Evolutionary conservation across 179 eudicot genomes (phyloP), one percentile per base, ranked within the genome.

Genomic region (Patellifolia procumbens): DNA sequence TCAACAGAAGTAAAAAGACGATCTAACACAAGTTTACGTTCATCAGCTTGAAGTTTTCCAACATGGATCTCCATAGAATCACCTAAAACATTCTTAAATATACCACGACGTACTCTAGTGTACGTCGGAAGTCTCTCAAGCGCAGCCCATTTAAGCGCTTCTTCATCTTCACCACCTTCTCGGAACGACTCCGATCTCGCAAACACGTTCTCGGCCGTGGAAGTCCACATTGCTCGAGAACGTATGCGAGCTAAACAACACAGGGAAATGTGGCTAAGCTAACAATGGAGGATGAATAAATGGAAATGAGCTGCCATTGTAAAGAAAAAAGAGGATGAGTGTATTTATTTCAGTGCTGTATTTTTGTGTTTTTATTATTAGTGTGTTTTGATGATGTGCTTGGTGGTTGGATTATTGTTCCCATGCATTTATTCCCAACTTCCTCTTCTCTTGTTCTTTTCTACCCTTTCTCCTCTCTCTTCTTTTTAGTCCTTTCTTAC

Each of bases 91-190:
- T 87, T 86, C 72, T 77, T 71, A 63, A 94, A 89, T 3, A 94
- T 81, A 15, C 97, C 98, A 39, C 85, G 81, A 64, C 98, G 79
- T 0, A 94, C 94, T 16, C 98, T 85, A 28, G 76, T 63, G 73
- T 88, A 92, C 17, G 98, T 94, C 66, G 98, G 98, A n/a, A 94
- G 80, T 64, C 97, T 72, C 92, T 94, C 94, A 24, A 94, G 77
- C 56, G 97, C 98, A 39, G 96, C 98, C 98, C 98, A 94, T 65
- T 86, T 85, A 7, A 94, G 81, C 77, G 91, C 97, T 82, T 92
- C 97, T 79, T 94, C 97, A 52, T 92, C 97, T 11, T 81, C 93
- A 3, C 78, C 91, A 10, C 67, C 90, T 52, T 87, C 91, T 58
- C 98, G 60, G 63, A 87, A 90, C 74, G 98, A 92, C 75, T 87